Conservation (phyloP, 2,329 filamentous ascomycete genomes). For the Alternaria sp. region DNA sequence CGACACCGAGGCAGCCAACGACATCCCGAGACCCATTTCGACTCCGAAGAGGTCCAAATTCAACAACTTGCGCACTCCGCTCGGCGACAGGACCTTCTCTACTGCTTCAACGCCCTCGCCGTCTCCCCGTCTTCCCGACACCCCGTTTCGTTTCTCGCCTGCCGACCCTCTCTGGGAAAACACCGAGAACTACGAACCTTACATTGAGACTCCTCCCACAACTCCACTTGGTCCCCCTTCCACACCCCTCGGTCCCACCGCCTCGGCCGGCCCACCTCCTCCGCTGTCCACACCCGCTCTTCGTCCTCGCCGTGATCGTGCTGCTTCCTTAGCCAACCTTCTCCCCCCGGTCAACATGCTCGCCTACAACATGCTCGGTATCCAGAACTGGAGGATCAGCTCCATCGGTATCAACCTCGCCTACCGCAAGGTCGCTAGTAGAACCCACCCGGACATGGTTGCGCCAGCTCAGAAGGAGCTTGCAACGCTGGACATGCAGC, state of each 20-base stretch:
- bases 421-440: conserved; percentile 20
- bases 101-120: conserved; percentile 17
- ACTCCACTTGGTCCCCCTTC: not conserved
- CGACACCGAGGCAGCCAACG: conserved; percentile 5
- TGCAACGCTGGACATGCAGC: conserved; percentile 31
- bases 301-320: not conserved
- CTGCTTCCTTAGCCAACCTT: not conserved
- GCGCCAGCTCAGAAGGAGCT: conserved; percentile 10
- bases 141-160: conserved; percentile 14
- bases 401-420: conserved; percentile 21
- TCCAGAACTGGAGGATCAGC: conserved; percentile 20
- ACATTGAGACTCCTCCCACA: not conserved
- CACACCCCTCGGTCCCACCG: conserved; percentile 4
- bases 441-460: conserved; percentile 32
- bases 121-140: conserved; percentile 12
- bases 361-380: conserved; percentile 24
- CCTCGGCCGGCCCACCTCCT: conserved; percentile 1
- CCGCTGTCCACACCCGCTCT: not conserved
- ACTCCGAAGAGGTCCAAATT: conserved; percentile 15
- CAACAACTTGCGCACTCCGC: conserved; percentile 9
- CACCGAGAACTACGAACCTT: conserved; percentile 24
- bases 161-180: conserved; percentile 25
- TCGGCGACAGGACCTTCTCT: conserved; percentile 4
- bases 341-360: conserved; percentile 18
- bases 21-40: not conserved